Percentiles rank a stretch among this genome's conserved stretches.
Evolutionary conservation across 352 stramenopile species (phyloP).

Genomic region (Phytophthora pseudosyringae): DNA sequence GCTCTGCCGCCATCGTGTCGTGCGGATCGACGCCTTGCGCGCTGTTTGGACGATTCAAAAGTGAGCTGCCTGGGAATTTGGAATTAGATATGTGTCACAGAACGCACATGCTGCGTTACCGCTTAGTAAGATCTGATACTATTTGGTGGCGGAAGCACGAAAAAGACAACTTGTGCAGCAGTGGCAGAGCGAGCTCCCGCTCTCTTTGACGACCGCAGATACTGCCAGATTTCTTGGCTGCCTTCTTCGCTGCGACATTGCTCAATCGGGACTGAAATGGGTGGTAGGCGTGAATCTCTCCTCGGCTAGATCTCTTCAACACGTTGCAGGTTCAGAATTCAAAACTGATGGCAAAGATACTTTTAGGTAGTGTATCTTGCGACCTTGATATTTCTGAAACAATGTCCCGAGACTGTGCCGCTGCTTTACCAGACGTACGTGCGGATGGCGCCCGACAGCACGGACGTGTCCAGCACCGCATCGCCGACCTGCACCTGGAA

Average conservation of each 20-base stretch:
- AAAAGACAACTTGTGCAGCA: slow-evolving; percentile 1
- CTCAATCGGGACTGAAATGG: too few species aligned
- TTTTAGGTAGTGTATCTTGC: background rate
- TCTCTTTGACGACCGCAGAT: too few species aligned
- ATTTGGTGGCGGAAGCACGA: slow-evolving; percentile 11
- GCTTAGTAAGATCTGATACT: slow-evolving; percentile 12
- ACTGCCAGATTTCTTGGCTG: too few species aligned
- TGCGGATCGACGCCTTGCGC: slow-evolving; percentile 2
- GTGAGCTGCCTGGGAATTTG: background rate
- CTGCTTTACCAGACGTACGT: slow-evolving; percentile 44
- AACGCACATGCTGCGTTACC: background rate
- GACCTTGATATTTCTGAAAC: too few species aligned
- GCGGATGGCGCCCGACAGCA: slow-evolving; percentile 54
- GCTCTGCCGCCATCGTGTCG: slow-evolving; percentile 20
- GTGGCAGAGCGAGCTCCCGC: too few species aligned
- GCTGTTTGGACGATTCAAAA: slow-evolving; percentile 12
- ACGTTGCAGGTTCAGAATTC: too few species aligned
- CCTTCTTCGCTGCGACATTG: too few species aligned
- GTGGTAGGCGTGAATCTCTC: too few species aligned
- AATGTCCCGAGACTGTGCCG: background rate
- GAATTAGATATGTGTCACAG: slow-evolving; percentile 15
- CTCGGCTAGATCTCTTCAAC: too few species aligned
- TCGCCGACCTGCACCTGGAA: slow-evolving; percentile 64
- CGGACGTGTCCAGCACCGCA: slow-evolving; percentile 40
- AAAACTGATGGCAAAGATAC: background rate